A percentile compares a stretch with the other conserved stretches of the same genome.
phyloP scores from a whole-genome alignment of 2,329 filamentous ascomycete genomes.

The Pyrenophora teres region DNA sequence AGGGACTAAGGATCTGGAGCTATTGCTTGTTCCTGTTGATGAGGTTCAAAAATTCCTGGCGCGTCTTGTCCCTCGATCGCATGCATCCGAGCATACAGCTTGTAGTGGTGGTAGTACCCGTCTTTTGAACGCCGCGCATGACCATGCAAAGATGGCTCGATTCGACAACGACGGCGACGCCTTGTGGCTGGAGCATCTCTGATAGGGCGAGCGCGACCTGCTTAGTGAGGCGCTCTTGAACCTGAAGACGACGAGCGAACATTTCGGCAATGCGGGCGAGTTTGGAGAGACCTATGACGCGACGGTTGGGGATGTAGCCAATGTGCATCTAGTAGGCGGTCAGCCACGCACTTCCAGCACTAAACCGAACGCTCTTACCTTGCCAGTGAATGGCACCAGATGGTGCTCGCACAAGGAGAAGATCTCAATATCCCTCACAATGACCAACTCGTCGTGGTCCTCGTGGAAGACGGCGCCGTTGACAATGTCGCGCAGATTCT shows the following conservation, averaged over 20 bases:
- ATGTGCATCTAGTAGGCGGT: slow-evolving; percentile 81
- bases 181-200: slow-evolving; percentile 89
- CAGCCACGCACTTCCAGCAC: slow-evolving; percentile 1
- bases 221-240: slow-evolving; percentile 94
- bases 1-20: too few relatives aligned
- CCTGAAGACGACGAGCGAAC: slow-evolving; percentile 90
- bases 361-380: slow-evolving; percentile 59
- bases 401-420: slow-evolving; percentile 97
- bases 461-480: slow-evolving; percentile 96
- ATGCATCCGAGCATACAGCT: slow-evolving; percentile 98
- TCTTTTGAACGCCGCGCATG: slow-evolving; percentile 97
- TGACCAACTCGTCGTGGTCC: slow-evolving; percentile 95
- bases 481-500: slow-evolving; percentile 88
- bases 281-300: slow-evolving; percentile 94
- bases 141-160: slow-evolving; percentile 98
- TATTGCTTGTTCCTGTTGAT: slow-evolving; percentile 41
- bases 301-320: slow-evolving; percentile 89
- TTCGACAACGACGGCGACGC: slow-evolving; percentile 97
- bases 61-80: slow-evolving; percentile 87
- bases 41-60: slow-evolving; percentile 92
- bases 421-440: slow-evolving; percentile 96
- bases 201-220: slow-evolving; percentile 94
- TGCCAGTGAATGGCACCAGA: slow-evolving; percentile 92
- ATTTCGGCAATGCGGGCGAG: slow-evolving; percentile 95
- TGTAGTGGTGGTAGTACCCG: slow-evolving; percentile 82